These are phyloP conservation scores for Fraxinus dipetala DNA, from an alignment of 305 asterid genomes.

Conservation along the genomic window DNA sequence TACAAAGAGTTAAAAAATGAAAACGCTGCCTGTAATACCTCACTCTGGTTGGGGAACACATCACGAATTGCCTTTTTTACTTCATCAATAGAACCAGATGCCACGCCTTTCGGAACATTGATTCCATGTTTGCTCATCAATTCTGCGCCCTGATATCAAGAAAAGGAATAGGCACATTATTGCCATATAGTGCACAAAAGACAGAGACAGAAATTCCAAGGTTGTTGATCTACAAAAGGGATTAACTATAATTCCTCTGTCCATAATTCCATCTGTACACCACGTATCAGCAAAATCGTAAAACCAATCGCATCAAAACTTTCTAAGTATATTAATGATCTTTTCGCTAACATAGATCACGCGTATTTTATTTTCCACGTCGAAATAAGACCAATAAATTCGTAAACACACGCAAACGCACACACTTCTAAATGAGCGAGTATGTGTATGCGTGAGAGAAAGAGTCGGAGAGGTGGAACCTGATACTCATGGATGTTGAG, in stretches of 20 bases:
- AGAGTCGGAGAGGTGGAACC: slow-evolving; percentile 34
- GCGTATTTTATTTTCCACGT: background rate
- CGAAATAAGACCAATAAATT: background rate
- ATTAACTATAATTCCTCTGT: background rate
- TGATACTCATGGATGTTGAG: slow-evolving; percentile 96
- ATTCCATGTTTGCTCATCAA: slow-evolving; percentile 92
- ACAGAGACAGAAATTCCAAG: background rate
- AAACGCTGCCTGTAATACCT: slow-evolving; percentile 42
- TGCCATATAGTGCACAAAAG: background rate
- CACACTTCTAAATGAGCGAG: background rate
- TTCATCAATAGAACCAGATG: slow-evolving; percentile 66
- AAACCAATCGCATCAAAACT: background rate
- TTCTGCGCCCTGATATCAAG: slow-evolving; percentile 73
- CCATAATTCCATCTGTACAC: background rate
- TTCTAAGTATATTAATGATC: background rate
- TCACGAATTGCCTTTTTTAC: slow-evolving; percentile 63
- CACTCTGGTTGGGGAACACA: slow-evolving; percentile 61
- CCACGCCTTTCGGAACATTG: slow-evolving; percentile 92
- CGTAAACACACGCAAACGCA: background rate
- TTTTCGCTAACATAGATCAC: slow-evolving; percentile 18
- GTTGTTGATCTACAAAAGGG: slow-evolving; percentile 3
- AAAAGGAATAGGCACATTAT: slow-evolving; percentile 5
- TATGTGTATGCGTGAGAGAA: background rate
- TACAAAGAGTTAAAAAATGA: background rate
- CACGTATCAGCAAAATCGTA: background rate